Percentiles rank a stretch among this genome's conserved stretches.
These are phyloP conservation scores for Diaporthe ampelina DNA, from an alignment of 2,329 filamentous ascomycete genomes.

Conservation along the genomic window DNA sequence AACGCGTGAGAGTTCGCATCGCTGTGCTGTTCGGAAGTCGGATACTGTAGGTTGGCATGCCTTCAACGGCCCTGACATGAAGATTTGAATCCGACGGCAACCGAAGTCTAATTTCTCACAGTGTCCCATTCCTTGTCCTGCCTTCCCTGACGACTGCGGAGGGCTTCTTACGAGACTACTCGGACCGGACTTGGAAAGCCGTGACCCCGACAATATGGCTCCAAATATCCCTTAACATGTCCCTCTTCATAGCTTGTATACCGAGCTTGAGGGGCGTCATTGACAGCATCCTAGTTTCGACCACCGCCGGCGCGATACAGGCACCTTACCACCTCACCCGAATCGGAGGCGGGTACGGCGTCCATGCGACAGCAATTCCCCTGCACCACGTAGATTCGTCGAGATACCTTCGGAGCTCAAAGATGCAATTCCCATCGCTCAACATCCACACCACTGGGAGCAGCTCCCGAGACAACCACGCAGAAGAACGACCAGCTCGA, in stretches of 20 bases:
- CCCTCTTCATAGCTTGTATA: not conserved
- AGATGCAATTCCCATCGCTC: not conserved
- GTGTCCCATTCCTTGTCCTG: not conserved
- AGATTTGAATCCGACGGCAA: no score
- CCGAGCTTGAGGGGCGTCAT: not conserved
- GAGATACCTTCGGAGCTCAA: not conserved
- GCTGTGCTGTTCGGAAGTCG: conserved; percentile 1
- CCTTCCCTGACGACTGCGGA: not conserved
- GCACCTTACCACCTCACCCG: not conserved
- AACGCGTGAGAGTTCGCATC: not conserved
- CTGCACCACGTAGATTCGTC: not conserved
- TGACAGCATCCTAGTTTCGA: not conserved
- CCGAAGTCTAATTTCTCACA: not conserved
- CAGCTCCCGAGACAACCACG: not conserved
- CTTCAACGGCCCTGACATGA: no score
- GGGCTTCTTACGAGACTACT: not conserved
- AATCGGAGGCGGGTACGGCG: not conserved
- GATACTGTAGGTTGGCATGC: not conserved
- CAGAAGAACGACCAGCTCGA: not conserved
- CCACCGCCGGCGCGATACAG: not conserved
- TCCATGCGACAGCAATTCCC: not conserved
- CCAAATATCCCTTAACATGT: not conserved
- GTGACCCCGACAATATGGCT: not conserved
- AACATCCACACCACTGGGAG: not conserved
- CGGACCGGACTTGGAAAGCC: not conserved